These are phyloP conservation scores for Gaeumannomyces sp. DNA, from an alignment of 2,329 filamentous ascomycete genomes.

Conservation along the genomic window DNA sequence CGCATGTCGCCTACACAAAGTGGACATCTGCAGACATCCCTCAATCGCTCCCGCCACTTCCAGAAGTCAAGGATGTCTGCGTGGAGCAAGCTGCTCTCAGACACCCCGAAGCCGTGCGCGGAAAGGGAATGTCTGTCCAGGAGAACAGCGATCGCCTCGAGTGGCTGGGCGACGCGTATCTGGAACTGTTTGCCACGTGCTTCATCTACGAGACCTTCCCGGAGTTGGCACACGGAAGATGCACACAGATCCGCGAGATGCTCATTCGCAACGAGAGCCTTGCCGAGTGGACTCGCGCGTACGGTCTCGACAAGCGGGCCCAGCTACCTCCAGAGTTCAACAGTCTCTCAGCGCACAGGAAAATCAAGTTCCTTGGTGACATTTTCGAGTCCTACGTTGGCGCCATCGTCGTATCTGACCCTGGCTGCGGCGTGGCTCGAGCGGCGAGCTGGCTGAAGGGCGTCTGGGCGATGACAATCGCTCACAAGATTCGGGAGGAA, in stretches of 20 bases:
- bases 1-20: constrained; percentile 29
- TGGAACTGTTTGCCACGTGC: constrained; percentile 65
- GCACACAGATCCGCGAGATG: constrained; percentile 69
- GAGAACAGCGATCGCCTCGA: constrained; percentile 76
- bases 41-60: constrained; percentile 48
- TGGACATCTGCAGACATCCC: constrained; percentile 48
- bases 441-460: constrained; percentile 66
- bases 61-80: constrained; percentile 50
- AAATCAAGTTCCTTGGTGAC: constrained; percentile 65
- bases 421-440: constrained; percentile 51
- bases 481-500: constrained; percentile 43
- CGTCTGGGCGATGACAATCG: constrained; percentile 65
- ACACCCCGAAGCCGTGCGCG: constrained; percentile 40
- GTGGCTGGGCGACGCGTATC: constrained; percentile 79
- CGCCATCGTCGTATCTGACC: constrained; percentile 65
- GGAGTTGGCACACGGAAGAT: constrained; percentile 57
- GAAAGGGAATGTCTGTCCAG: constrained; percentile 31
- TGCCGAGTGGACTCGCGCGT: constrained; percentile 60
- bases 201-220: constrained; percentile 68
- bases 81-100: constrained; percentile 62
- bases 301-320: constrained; percentile 62
- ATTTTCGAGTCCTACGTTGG: constrained; percentile 89
- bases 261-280: constrained; percentile 78
- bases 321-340: constrained; percentile 44
- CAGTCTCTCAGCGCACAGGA: constrained; percentile 37